Percentiles rank a stretch among this genome's conserved stretches.
Conservation (phyloP, 176 grass and related monocot species). For the Tuctoria greenei region DNA sequence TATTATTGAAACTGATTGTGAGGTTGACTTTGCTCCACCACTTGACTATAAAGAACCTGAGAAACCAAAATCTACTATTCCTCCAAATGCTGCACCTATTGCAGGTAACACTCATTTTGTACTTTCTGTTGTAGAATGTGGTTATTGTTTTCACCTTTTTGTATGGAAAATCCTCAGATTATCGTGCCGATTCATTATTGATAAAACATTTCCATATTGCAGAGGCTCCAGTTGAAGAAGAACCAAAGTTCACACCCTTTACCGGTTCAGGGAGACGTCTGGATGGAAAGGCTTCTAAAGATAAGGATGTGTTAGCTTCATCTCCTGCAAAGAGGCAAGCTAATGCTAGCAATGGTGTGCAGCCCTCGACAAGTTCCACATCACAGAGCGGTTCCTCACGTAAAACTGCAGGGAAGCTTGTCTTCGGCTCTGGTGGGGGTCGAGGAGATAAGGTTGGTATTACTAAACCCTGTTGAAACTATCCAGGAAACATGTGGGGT, state of each 20-base stretch:
- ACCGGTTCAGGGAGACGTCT: conserved; percentile 74
- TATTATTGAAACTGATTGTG: conserved; percentile 98
- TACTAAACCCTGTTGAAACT: background rate
- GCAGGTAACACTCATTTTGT: conserved; percentile 39
- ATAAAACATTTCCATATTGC: conserved; percentile 1
- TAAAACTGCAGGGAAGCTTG: conserved; percentile 70
- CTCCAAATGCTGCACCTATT: conserved; percentile 28
- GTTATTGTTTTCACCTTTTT: background rate
- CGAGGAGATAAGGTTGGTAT: conserved; percentile 65
- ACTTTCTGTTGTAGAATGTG: background rate
- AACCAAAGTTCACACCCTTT: conserved; percentile 78
- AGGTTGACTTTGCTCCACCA: conserved; percentile 98
- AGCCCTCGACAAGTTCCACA: conserved; percentile 45
- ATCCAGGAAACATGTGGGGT: background rate
- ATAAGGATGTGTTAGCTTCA: conserved; percentile 35
- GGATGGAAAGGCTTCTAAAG: conserved; percentile 71
- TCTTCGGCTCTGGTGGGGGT: conserved; percentile 74
- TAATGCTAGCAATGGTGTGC: conserved; percentile 41
- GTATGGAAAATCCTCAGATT: background rate
- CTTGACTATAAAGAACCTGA: conserved; percentile 93
- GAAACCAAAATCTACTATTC: conserved; percentile 48
- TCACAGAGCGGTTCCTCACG: conserved; percentile 48
- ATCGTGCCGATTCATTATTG: conserved; percentile 32
- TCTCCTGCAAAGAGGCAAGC: conserved; percentile 59
- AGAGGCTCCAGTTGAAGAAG: conserved; percentile 63